Conservation (phyloP, 441 rosid species). For the Euphorbia celastroides region DNA sequence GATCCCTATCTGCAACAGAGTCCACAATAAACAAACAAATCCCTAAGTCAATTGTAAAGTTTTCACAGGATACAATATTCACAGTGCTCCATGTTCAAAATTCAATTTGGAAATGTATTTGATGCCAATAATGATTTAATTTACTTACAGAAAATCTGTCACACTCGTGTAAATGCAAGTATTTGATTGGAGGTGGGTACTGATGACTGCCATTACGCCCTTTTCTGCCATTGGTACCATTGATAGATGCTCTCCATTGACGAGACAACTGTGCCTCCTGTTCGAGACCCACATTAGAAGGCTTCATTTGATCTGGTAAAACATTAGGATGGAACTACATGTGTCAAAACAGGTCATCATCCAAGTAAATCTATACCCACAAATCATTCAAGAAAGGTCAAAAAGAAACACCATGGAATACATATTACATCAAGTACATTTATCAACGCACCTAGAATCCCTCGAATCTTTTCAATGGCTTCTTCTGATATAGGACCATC, state of each 20-base stretch:
- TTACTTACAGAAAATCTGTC: constrained; percentile 89
- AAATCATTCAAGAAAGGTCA: neutral
- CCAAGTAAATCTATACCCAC: neutral
- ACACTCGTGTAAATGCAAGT: constrained; percentile 84
- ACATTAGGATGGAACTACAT: constrained; percentile 8
- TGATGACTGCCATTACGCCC: constrained; percentile 53
- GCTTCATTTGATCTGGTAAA: constrained; percentile 88
- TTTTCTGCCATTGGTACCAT: constrained; percentile 26
- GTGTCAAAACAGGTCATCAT: constrained; percentile 7
- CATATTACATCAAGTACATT: neutral
- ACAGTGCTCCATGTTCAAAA: neutral
- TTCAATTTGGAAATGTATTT: neutral
- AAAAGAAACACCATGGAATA: neutral
- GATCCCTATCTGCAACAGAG: constrained; percentile 72
- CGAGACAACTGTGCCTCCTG: constrained; percentile 89
- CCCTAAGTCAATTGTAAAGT: constrained; percentile 12
- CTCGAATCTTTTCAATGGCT: constrained; percentile 36
- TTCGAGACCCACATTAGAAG: constrained; percentile 93
- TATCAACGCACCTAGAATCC: constrained; percentile 32
- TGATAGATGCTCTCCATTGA: constrained; percentile 54
- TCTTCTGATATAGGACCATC: constrained; percentile 44
- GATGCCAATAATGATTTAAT: constrained; percentile 6
- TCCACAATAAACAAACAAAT: constrained; percentile 8
- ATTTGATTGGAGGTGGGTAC: constrained; percentile 70
- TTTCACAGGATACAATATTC: neutral